Evolutionary conservation across 139 green algal genomes (phyloP), one percentile per base, ranked within the genome.

Genomic region (Nannochloris sp.): DNA sequence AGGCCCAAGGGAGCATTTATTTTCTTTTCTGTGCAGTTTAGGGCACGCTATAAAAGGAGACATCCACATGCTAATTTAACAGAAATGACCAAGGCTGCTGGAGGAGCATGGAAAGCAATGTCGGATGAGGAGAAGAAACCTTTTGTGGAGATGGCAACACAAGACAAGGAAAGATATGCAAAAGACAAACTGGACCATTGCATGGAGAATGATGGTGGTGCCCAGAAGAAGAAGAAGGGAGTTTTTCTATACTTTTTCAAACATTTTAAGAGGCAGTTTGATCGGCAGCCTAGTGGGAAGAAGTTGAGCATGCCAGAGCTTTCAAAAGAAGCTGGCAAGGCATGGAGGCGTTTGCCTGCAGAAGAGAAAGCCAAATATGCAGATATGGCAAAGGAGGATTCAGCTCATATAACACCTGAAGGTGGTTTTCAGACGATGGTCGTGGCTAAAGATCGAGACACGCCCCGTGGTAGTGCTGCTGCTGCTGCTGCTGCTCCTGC

Each of bases 81-180:
- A 2, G 50, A 33, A 20, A 45, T 61, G 56, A 61, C n/a, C 9
- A 44, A 61, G n/a, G 11, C 43, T 4, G 56, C 30, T 26, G n/a
- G 56, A 20, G 56, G 23, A 28, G 20, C 12, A 25, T 66, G 60
- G 60, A 66, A 66, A 59, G 13, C 20, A 3, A 12, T 64, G 20
- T 30, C 58, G 8, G 56, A 59, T n/a, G 58, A 64, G 25, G 40
- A 64, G 23, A 50, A 64, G 58, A 20, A 64, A 20, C 58, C 58
- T 31, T 64, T 57, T 51, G 43, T 64, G 20, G 43, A 64, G 12
- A 50, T 31, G 43, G 23, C 20, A 17, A 28, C 56, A 64, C n/a
- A 17, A 26, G 23, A 28, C 6, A 64, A 64, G 58, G 58, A 50
- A 12, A 6, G 12, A 31, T 64, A 64, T 28, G 33, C 33, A 6